Base-by-base conservation (phyloP, 2,329 filamentous ascomycete genomes). In the Ascochyta fabae region DNA sequence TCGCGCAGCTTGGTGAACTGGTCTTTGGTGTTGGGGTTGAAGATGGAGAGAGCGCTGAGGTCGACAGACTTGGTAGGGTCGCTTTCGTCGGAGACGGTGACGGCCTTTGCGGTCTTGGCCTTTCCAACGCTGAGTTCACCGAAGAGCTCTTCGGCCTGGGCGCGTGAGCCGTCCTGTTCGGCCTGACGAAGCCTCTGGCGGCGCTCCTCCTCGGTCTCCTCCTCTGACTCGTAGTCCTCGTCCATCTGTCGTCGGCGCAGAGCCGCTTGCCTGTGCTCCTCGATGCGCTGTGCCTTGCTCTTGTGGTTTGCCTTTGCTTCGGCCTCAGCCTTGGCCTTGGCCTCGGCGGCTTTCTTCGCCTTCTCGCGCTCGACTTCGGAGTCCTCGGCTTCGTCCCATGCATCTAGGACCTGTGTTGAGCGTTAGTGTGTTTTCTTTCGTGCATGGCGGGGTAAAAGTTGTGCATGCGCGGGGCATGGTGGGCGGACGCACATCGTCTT, bases 361-460 rank as follows among this genome's bases (percentile, higher is more conserved):
- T 98, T 99, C 79, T 97, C 93, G 70, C 92, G 90, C 82, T 99
- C 95, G 68, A 88, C 94, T 71, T 99, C 95, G 59, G 92, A 96
- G 80, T 99, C 95, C 73, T 98, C 95, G 66, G 91, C 93, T 55
- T 91, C 94, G 71, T 98, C 93, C 95, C 95, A 99, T 31, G 91
- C 94, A 58, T 99, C 95, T 72, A 97, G 86, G 53, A 98, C 91
- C 89, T 96, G 62, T 54, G 29, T 39, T 29, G 42, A 49, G 35
- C 16, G 65, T 73, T 58, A 74, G 67, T 56, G 59, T 35, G 23
- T 29, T 51, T 39, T 34, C 27, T 34, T 48, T 35, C 50, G 35
- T 59, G 55, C 27, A 49, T 60, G 53, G 62, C 48, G 61, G 64
- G 61, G 62, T 51, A 54, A 42, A 54, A 51, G 52, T 44, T 60